Base-by-base conservation (phyloP, 2,329 filamentous ascomycete species). In the Colletotrichum sp. region DNA sequence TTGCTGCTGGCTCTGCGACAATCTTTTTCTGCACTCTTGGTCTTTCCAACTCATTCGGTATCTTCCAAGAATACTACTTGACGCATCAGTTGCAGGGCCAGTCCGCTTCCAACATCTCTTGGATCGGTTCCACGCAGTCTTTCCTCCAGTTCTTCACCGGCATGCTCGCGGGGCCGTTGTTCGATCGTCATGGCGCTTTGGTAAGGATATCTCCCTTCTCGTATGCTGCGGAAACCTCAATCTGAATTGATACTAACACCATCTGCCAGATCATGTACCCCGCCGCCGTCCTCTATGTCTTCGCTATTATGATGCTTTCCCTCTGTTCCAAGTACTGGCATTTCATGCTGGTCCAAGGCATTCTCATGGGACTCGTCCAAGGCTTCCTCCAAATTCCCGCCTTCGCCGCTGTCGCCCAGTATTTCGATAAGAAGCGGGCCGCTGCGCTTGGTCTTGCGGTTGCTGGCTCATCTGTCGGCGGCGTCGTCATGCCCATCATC, bases 401-500 rank as follows among this genome's bases (percentile, higher is more conserved):
- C 0, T 81, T 90, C 32, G 85, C 87, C 1, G 84, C 86, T 0
- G 82, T 89, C 0, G 84, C 86, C 5, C 87, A 88, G 28, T 88
- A 85, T 76, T 91, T 91, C 76, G 82, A 86, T 39, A 86, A 85
- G 75, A 87, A 86, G 49, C 83, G 88, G 16, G 88, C 83, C 0
- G 82, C 85, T 0, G 89, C 89, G 0, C 78, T 90, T 36, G 90
- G 89, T 4, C 39, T 90, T 3, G 84, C 83, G 1, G 81, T 88
- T 1, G 81, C 87, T 0, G 90, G 89, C 0, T 88, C 87, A 0
- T 88, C 87, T 2, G 79, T 91, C 5, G 90, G 90, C 4, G 90
- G 89, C 10, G 82, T 92, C 49, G 81, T 92, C 28, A 88, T 90
- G 52, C 90, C 90, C 0, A 86, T 89, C 13, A 81, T 82, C 0